Evolutionary conservation across 768 basidiomycete genomes (phyloP).

Genomic region (Mycena belliarum): DNA sequence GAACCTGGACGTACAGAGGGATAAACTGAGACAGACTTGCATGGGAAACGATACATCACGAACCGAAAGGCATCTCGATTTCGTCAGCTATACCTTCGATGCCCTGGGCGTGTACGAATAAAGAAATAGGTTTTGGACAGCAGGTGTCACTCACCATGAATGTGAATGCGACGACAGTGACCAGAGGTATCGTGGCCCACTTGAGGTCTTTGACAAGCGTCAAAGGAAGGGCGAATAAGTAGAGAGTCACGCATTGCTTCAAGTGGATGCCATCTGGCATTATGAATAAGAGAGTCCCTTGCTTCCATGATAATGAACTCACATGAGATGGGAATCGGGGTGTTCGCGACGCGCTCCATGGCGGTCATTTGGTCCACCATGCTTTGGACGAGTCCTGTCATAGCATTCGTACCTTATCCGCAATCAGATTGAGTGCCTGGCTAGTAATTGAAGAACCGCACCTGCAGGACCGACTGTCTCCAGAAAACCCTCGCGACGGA

Average conservation of each 20-base stretch:
- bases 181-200: slow-evolving; percentile 83
- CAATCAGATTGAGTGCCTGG: not conserved
- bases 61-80: slow-evolving; percentile 94
- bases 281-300: slow-evolving; percentile 4
- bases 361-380: slow-evolving; percentile 84
- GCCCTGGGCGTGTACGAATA: no score
- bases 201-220: slow-evolving; percentile 81
- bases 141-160: slow-evolving; percentile 57
- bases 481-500: slow-evolving; percentile 77
- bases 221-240: slow-evolving; percentile 88
- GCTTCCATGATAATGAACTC: slow-evolving; percentile 24
- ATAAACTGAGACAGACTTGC: not conserved
- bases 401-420: slow-evolving; percentile 71
- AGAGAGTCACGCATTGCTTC: slow-evolving; percentile 93
- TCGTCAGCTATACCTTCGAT: slow-evolving; percentile 95
- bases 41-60: slow-evolving; percentile 24
- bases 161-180: slow-evolving; percentile 86
- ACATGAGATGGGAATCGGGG: slow-evolving; percentile 81
- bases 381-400: slow-evolving; percentile 72
- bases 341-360: slow-evolving; percentile 92
- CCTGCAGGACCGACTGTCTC: slow-evolving; percentile 92
- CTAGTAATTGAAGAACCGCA: slow-evolving; percentile 28
- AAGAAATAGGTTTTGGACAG: no score
- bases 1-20: slow-evolving; percentile 37
- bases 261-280: slow-evolving; percentile 79